Conservation (phyloP, 1,139 yeast species). For the Kluyveromyces sp. region DNA sequence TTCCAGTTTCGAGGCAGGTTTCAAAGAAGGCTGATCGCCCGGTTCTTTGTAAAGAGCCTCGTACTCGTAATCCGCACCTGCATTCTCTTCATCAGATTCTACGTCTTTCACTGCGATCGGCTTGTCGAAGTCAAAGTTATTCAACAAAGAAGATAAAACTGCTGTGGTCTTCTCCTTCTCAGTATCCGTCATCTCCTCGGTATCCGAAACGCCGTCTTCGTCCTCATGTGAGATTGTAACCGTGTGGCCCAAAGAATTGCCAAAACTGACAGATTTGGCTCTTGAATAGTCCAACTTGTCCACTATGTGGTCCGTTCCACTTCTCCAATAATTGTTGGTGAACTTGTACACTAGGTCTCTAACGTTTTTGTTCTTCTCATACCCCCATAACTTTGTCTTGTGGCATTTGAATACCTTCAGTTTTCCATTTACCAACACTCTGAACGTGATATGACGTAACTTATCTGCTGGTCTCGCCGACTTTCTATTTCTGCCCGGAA, state of each 20-base stretch:
- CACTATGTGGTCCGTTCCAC: conserved; percentile 73
- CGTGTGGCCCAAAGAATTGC: conserved; percentile 17
- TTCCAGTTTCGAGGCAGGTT: neutral
- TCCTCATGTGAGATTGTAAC: conserved; percentile 20
- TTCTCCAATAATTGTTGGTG: conserved; percentile 60
- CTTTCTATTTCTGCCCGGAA: conserved; percentile 58
- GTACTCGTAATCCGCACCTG: conserved; percentile 43
- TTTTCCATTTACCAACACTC: conserved; percentile 58
- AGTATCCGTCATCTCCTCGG: conserved; percentile 26
- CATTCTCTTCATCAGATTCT: conserved; percentile 37
- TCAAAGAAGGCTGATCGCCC: conserved; percentile 9
- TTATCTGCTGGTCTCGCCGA: conserved; percentile 41
- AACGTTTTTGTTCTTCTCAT: conserved; percentile 55
- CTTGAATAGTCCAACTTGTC: conserved; percentile 42
- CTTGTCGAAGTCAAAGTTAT: conserved; percentile 52
- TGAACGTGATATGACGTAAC: conserved; percentile 51
- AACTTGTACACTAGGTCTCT: conserved; percentile 60
- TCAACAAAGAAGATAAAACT: conserved; percentile 48
- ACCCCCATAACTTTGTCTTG: conserved; percentile 86
- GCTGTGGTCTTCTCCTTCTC: conserved; percentile 38
- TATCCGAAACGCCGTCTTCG: conserved; percentile 23
- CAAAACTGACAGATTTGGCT: conserved; percentile 11
- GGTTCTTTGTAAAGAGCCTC: conserved; percentile 19
- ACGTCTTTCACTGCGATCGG: conserved; percentile 50
- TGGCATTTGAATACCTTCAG: conserved; percentile 50